Base-by-base conservation (phyloP, 352 stramenopile genomes). In the Saprolegnia diclina region DNA sequence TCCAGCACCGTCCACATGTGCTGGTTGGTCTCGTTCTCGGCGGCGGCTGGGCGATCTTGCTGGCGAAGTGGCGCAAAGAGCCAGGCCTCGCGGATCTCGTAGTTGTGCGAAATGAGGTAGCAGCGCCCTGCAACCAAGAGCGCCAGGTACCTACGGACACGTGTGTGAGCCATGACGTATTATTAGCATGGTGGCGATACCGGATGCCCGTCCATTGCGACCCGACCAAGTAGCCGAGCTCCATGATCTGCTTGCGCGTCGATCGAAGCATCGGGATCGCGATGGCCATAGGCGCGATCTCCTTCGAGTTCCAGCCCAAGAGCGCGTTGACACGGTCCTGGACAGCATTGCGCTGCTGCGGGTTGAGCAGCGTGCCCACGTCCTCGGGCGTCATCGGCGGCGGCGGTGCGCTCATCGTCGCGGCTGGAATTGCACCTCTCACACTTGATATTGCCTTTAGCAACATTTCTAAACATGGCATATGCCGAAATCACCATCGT, bases 1-100 rank as follows among this genome's bases (percentile, higher is more conserved):
- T 95, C 87, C 38, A 95, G 74, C 57, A 95, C 84, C n/a, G 87
- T 95, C 87, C 87, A 95, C 72, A 93, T 84, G 71, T 95, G 87
- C 38, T 72, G 63, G 16, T 52, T 68, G 32, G 38, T 48, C 18
- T 65, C 52, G 55, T 46, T 65, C 16, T 72, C 55, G 48, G 91
- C 81, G 54, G 89, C 77, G 0, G 77, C 78, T 70, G 79, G 89
- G 38, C 87, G 82, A 52, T 93, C 87, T 38, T 83, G 78, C 9
- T 85, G 86, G 0, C 86, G 82, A 63, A 94, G 81, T 19, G 86
- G 86, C 26, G 78, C 86, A 66, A 94, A 94, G 56, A 94, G 73
- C 71, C 72, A 68, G 21, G 87, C 83, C 62, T 94, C 86, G 22
- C 86, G 83, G 21, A 94, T 85, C 38, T 94, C 86, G 70, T 92